These are phyloP conservation scores for Nicotiana obtusifolia DNA, from an alignment of 257 asterid species.

Conservation along the genomic window DNA sequence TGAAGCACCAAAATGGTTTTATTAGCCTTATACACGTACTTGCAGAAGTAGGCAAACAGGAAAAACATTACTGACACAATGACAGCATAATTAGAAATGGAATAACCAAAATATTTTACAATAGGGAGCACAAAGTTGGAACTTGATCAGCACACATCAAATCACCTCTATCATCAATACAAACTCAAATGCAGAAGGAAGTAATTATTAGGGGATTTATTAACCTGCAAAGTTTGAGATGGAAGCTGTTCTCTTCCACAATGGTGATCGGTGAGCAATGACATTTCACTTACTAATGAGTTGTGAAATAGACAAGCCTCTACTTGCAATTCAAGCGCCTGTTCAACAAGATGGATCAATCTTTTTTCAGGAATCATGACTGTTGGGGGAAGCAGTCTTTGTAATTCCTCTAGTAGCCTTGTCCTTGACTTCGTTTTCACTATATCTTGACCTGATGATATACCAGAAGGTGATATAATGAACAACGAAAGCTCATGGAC, in stretches of 20 bases:
- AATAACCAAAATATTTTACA: neutral
- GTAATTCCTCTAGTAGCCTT: constrained; percentile 60
- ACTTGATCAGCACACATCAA: neutral
- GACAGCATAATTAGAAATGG: neutral
- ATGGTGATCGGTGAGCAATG: constrained; percentile 66
- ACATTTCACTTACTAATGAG: constrained; percentile 48
- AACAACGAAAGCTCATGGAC: constrained; percentile 63
- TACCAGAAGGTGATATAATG: constrained; percentile 42
- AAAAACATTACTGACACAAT: neutral
- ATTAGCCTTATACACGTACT: neutral
- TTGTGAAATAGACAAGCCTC: constrained; percentile 72
- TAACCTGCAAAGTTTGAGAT: constrained; percentile 70
- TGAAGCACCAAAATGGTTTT: neutral
- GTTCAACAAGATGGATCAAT: constrained; percentile 78
- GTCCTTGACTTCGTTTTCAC: constrained; percentile 37
- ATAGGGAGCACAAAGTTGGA: neutral
- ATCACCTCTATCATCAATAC: neutral
- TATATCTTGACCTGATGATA: constrained; percentile 29
- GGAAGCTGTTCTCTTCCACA: constrained; percentile 78
- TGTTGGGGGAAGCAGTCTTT: constrained; percentile 60
- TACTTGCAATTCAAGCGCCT: constrained; percentile 69
- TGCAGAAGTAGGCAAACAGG: neutral
- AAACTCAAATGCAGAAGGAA: neutral
- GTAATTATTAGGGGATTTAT: neutral
- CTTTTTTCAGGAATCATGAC: constrained; percentile 67